A percentile compares a stretch with the other conserved stretches of the same genome.
phyloP scores from a whole-genome alignment of 805 yeast genomes.

The Isabelozyma pseudorhagii region DNA sequence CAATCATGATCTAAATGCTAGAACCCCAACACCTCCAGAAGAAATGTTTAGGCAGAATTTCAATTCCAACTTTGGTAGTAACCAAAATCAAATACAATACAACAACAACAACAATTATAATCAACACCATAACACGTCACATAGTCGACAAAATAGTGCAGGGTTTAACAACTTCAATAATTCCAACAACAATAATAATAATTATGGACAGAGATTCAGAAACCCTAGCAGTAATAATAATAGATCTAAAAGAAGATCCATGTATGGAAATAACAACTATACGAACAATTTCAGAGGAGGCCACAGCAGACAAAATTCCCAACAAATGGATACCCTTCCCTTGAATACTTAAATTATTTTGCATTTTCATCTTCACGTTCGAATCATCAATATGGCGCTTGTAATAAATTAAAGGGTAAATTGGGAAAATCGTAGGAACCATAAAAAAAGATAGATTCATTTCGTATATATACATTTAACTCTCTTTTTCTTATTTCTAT shows the following conservation, averaged over 20 bases:
- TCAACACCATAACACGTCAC: slow-evolving; percentile 3
- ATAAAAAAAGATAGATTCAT: background rate
- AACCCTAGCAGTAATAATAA: slow-evolving; percentile 9
- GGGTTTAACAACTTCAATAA: slow-evolving; percentile 4
- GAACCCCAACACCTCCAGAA: slow-evolving; percentile 27
- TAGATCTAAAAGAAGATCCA: slow-evolving; percentile 28
- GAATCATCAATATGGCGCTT: background rate
- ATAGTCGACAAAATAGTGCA: slow-evolving; percentile 1
- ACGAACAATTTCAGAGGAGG: slow-evolving; percentile 8
- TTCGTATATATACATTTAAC: background rate
- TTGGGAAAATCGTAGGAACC: background rate
- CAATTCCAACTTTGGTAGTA: slow-evolving; percentile 1
- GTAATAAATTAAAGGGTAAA: background rate
- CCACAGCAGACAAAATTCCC: slow-evolving; percentile 6
- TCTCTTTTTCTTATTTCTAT: background rate
- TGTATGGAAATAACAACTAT: slow-evolving; percentile 20
- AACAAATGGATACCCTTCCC: slow-evolving; percentile 4
- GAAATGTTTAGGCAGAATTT: background rate
- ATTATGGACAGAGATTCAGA: slow-evolving; percentile 5
- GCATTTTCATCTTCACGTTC: background rate
- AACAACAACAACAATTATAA: slow-evolving; percentile 4
- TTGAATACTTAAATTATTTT: slow-evolving; percentile 2
- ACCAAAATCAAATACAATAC: slow-evolving; percentile 4
- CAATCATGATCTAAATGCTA: slow-evolving; percentile 6
- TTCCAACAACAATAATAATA: slow-evolving; percentile 6